phyloP scores from a whole-genome alignment of 768 basidiomycete genomes.

The Rhodotorula graminis region DNA sequence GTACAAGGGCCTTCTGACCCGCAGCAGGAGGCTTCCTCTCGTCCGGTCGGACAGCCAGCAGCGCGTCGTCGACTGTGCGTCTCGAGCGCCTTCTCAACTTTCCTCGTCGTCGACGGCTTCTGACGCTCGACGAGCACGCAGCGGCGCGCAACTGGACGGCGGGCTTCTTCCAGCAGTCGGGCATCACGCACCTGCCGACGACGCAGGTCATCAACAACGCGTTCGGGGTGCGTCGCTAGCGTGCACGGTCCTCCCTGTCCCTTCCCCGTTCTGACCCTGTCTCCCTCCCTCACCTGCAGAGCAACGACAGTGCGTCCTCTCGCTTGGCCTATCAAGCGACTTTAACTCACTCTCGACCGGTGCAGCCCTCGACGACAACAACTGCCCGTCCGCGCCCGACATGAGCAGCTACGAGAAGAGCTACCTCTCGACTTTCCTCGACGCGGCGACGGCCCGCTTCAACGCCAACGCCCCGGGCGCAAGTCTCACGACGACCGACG shows the following conservation, averaged over 20 bases:
- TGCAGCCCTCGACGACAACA: constrained; percentile 56
- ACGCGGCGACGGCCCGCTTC: constrained; percentile 58
- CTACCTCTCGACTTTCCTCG: constrained; percentile 61
- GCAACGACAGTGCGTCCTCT: neutral
- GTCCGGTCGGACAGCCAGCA: constrained; percentile 54
- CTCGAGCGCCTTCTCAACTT: too few species aligned
- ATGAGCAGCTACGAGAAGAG: constrained; percentile 29
- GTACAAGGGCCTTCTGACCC: constrained; percentile 48
- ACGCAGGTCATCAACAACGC: constrained; percentile 57
- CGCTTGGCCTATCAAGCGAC: too few species aligned
- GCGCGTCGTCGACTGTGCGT: constrained; percentile 57
- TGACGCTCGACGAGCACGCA: neutral
- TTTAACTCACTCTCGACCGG: neutral
- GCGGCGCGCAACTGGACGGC: constrained; percentile 65
- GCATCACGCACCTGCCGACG: constrained; percentile 51
- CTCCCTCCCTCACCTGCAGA: neutral
- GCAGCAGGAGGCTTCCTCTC: constrained; percentile 43
- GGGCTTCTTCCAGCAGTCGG: constrained; percentile 60
- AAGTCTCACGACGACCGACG: constrained; percentile 56
- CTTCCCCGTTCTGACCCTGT: neutral
- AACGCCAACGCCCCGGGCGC: constrained; percentile 58
- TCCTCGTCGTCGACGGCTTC: neutral
- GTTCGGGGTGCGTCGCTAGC: constrained; percentile 46
- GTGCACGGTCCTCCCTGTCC: constrained; percentile 41
- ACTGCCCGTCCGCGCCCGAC: constrained; percentile 50